Evolutionary conservation across 1,139 yeast genomes (phyloP).

Genomic region (Zygosaccharomyces sapae): DNA sequence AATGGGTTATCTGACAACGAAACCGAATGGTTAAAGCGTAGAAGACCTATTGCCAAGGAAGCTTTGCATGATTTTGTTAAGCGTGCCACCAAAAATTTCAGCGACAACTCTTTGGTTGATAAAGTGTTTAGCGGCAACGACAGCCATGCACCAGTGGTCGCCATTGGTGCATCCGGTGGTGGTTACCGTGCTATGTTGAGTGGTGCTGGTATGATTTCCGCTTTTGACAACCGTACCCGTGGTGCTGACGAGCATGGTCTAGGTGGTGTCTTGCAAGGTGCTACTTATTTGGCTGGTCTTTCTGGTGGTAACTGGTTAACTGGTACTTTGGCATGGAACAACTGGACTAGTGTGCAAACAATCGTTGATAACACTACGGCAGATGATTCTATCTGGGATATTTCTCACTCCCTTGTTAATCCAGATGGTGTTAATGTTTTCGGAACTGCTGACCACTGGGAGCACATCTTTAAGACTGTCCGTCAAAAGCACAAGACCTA

Average conservation of each 20-base stretch:
- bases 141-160: conserved; percentile 41
- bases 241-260: conserved; percentile 57
- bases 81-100: conserved; percentile 49
- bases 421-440: conserved; percentile 70
- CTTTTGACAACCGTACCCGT: conserved; percentile 66
- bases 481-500: conserved; percentile 64
- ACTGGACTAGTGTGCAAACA: conserved; percentile 69
- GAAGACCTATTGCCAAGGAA: conserved; percentile 52
- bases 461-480: conserved; percentile 37
- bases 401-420: conserved; percentile 51
- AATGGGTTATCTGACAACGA: conserved; percentile 32
- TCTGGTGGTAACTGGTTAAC: conserved; percentile 40
- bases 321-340: conserved; percentile 71
- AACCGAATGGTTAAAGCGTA: conserved; percentile 37
- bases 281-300: conserved; percentile 71
- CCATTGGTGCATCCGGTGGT: conserved; percentile 82
- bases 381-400: conserved; percentile 63
- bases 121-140: conserved; percentile 25
- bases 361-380: conserved; percentile 43
- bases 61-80: conserved; percentile 55
- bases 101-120: conserved; percentile 43
- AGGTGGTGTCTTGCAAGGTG: conserved; percentile 70
- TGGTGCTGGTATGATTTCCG: conserved; percentile 82
- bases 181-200: conserved; percentile 85
- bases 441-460: conserved; percentile 52